Base-by-base conservation (phyloP, 768 basidiomycete genomes). In the Albatrellus ellisii region DNA sequence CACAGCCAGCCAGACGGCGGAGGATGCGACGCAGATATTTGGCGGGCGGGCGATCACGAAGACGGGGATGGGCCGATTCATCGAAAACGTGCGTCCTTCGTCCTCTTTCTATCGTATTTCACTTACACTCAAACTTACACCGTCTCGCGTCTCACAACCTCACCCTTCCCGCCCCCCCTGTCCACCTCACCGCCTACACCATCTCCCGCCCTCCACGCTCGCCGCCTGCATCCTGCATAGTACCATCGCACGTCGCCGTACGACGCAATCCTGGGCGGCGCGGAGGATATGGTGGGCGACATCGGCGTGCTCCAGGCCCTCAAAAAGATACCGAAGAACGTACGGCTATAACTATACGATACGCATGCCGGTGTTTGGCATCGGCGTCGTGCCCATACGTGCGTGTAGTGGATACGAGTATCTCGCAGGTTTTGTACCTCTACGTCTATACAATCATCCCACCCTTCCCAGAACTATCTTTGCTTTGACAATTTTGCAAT, bases 41-140 rank as follows among this genome's bases (percentile, higher is more conserved):
- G 91, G 90, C 40, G 92, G 92, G 14, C 74, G 92, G 15, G 86
- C 79, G 20, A 67, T 97, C 50, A 95, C 92, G 0, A 67, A 71
- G 33, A 79, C 85, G 4, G 89, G 90, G 6, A 86, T 90, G 85
- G 89, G 89, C 46, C 79, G 74, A 59, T 59, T 78, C 33, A 71
- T 89, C 44, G 88, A 90, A 59, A 86, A 83, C 47, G 84, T 84
- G 34, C 28, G 49, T 48, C n/a, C n/a, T n/a, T n/a, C n/a, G 10
- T 7, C 34, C 17, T 36, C 21, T 36, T n/a, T 29, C 22, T 14
- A 17, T 17, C 29, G 4, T 27, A 6, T 7, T 36, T 14, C n/a
- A 12, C 14, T 26, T 20, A 11, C 15, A 26, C 8, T 25, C 14
- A 11, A 4, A 15, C 17, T 15, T 18, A n/a, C n/a, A n/a, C n/a